Base-by-base conservation (phyloP, 1,284 basidiomycete genomes). In the Flammula alnicola region DNA sequence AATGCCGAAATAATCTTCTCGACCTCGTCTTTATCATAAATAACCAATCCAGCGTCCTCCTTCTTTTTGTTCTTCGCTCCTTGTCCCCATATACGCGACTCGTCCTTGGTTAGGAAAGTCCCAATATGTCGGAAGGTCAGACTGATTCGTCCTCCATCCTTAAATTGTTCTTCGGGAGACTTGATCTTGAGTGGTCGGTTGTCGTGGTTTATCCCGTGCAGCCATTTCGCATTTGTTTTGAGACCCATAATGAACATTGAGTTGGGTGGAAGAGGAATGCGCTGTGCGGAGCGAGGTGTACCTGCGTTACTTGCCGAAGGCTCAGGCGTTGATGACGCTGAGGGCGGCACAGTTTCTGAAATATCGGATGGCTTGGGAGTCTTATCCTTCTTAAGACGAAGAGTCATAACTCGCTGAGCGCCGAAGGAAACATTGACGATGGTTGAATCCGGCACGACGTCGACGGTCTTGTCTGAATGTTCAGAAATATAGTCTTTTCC, bases 401-500 rank as follows among this genome's bases (percentile, higher is more conserved):
- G 74, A 0, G 79, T 84, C 88, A 90, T 89, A 17, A 75, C 69
- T 29, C 87, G 78, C 62, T 85, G 80, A 3, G 88, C 86, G 3
- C 88, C 88, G 10, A 91, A 70, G 60, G 84, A 88, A 46, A 91
- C 83, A 53, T 91, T 91, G 51, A 88, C 83, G 57, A 90, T 85
- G 46, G 74, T 81, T 7, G 87, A 85, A 27, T 81, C 83, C 12
- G 73, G 77, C 1, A 86, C 79, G 54, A 91, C 76, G 62, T 91
- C 88, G 57, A 91, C 78, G 4, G 88, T 91, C 71, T 91, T 91
- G 67, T 91, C 88, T 1, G 84, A 86, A 64, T 91, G 88, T 60
- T 91, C 88, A 0, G 86, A 88, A 56, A 91, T 91, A 65, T 86
- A 88, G 65, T 91, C 88, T 26, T 79, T 79, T 7, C 88, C 88